Conservation (phyloP, 192 early-diverging fungal species). For the Entomortierella lignicola region DNA sequence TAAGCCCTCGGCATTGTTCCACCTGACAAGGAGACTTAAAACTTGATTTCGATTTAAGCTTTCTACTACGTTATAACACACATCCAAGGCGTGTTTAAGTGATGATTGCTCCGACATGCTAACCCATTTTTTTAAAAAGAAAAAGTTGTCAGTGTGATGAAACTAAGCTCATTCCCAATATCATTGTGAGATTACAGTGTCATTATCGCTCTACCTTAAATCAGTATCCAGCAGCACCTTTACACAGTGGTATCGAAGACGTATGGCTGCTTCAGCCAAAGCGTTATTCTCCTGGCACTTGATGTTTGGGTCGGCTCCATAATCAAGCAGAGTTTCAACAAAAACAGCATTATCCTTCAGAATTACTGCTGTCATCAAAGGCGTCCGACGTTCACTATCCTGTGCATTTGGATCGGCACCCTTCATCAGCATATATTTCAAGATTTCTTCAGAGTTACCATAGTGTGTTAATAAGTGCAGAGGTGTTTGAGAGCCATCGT, state of each 20-base stretch:
- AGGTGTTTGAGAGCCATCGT: conserved; percentile 43
- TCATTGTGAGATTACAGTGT: not conserved
- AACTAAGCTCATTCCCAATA: not conserved
- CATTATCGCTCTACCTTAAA: conserved; percentile 20
- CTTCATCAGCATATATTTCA: conserved; percentile 44
- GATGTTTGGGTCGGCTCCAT: conserved; percentile 46
- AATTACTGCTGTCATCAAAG: conserved; percentile 42
- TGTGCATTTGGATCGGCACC: conserved; percentile 39
- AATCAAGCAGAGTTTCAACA: conserved; percentile 46
- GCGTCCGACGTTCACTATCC: conserved; percentile 43
- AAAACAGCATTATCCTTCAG: conserved; percentile 35
- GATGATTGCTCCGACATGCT: conserved; percentile 46
- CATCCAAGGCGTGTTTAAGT: conserved; percentile 43
- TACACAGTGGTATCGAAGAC: conserved; percentile 46
- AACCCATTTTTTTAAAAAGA: not conserved
- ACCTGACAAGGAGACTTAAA: conserved; percentile 32
- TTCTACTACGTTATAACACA: conserved; percentile 40
- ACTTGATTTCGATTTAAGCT: conserved; percentile 33
- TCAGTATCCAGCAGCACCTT: conserved; percentile 47
- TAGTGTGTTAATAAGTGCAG: conserved; percentile 42
- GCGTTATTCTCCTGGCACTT: conserved; percentile 47
- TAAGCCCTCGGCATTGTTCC: conserved; percentile 36
- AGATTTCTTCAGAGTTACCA: conserved; percentile 7
- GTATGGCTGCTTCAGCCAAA: conserved; percentile 41
- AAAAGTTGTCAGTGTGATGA: not conserved